Base-by-base conservation (phyloP, 352 stramenopile species). In the Globisporangium emineosum region DNA sequence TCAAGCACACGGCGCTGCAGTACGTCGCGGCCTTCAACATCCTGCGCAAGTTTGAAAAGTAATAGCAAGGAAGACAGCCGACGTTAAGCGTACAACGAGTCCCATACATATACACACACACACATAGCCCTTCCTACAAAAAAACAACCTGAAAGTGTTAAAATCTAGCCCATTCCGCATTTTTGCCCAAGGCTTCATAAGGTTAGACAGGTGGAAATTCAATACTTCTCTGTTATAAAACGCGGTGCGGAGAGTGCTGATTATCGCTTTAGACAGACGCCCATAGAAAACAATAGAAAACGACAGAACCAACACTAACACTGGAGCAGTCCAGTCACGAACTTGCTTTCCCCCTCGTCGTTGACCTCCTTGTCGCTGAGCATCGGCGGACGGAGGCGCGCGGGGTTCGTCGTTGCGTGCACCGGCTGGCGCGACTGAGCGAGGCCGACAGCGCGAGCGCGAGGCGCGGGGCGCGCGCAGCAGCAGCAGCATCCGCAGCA, bases 11-110 rank as follows among this genome's bases (percentile, higher is more conserved):
- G 62, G 86, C 83, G 37, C 76, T 95, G 66, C 86, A 95, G 72
- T 95, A 95, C 65, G 86, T 95, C 37, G 86, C 84, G 15, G 86
- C 84, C 4, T 95, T 91, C 64, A 93, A 95, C 67, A 89, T 95
- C 55, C 66, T 95, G 32, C 83, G 86, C 62, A 90, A 88, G 70
- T 91, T 90, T 47, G 78, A 90, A 52, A 91, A 90, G 61, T 90
- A 83, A 47, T 5, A 21, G 6, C 5, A 6, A 47, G 12, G 40
- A 21, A 23, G 40, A 21, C 19, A 19, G 37, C 15, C 15, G n/a
- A 45, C n/a, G n/a, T n/a, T 45, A 47, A 21, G 40, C 40, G 17
- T 12, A 15, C 1, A 21, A n/a, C 37, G 13, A 43, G 13, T 13
- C 13, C 35, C 19, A 23, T 47, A 47, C 40, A 45, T 4, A 45